These are phyloP conservation scores for Phanerodontia chrysosporium DNA, from an alignment of 768 basidiomycete genomes.

Conservation along the genomic window DNA sequence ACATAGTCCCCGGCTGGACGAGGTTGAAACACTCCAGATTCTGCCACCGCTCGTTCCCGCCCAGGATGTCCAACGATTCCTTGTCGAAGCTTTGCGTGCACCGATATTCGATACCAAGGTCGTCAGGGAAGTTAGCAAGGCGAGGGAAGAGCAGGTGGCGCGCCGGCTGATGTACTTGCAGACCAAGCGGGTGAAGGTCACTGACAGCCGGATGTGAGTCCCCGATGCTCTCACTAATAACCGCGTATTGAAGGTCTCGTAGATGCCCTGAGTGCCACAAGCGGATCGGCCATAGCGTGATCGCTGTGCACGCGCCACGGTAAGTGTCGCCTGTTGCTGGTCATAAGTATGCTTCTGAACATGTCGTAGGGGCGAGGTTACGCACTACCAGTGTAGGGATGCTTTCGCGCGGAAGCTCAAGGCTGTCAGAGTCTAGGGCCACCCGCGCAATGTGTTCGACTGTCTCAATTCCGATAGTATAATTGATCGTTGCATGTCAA, in stretches of 20 bases:
- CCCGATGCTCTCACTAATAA: background rate
- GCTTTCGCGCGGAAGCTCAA: constrained; percentile 59
- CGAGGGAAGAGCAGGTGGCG: constrained; percentile 75
- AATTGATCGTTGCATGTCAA: too few relatives aligned
- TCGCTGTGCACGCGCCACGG: constrained; percentile 90
- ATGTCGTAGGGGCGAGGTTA: constrained; percentile 79
- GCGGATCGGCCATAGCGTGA: constrained; percentile 86
- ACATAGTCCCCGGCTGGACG: constrained; percentile 78
- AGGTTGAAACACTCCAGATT: constrained; percentile 77
- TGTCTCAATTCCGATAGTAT: too few relatives aligned
- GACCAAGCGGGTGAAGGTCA: constrained; percentile 79
- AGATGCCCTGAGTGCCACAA: constrained; percentile 98
- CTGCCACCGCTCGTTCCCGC: constrained; percentile 89
- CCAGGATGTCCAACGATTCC: constrained; percentile 71
- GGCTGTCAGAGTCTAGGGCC: background rate
- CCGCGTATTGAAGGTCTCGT: background rate
- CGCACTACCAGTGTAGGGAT: constrained; percentile 94
- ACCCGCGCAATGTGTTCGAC: background rate
- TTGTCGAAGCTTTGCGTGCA: constrained; percentile 63
- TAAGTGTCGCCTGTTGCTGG: constrained; percentile 29
- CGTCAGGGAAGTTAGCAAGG: constrained; percentile 63
- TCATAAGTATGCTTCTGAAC: background rate
- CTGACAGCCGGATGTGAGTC: constrained; percentile 88
- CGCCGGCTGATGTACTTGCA: constrained; percentile 72
- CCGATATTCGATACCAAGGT: constrained; percentile 69